phyloP scores from a whole-genome alignment of 495 filamentous ascomycete species.

The Hypoxylon fuscum region DNA sequence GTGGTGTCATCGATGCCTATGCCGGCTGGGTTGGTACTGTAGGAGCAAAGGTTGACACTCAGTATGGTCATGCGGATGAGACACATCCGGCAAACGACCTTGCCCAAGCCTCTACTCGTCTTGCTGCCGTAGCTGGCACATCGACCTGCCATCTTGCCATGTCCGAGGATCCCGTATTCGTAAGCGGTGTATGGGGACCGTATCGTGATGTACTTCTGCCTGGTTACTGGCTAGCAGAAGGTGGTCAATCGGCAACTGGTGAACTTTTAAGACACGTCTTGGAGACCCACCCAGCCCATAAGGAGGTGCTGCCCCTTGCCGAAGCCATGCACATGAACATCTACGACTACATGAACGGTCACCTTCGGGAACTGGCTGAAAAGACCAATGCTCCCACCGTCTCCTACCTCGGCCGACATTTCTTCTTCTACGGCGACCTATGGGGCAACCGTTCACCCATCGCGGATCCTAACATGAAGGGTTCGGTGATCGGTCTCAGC shows the following conservation, averaged over 20 bases:
- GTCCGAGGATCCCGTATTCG: conserved; percentile 90
- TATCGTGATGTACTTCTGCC: conserved; percentile 94
- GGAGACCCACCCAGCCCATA: conserved; percentile 90
- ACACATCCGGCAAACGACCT: conserved; percentile 76
- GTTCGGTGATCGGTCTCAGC: conserved; percentile 84
- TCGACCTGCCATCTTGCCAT: conserved; percentile 97
- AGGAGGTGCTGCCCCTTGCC: conserved; percentile 76
- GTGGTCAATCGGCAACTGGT: conserved; percentile 94
- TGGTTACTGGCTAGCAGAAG: conserved; percentile 94
- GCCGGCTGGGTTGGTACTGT: conserved; percentile 98
- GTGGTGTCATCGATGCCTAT: conserved; percentile 97
- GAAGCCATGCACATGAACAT: conserved; percentile 82
- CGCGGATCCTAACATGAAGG: conserved; percentile 90
- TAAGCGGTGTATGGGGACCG: conserved; percentile 94
- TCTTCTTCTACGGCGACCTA: conserved; percentile 99
- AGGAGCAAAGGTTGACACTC: conserved; percentile 87
- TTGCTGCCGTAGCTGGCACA: conserved; percentile 95
- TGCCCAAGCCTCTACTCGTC: conserved; percentile 88
- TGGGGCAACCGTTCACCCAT: conserved; percentile 96
- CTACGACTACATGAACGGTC: conserved; percentile 92
- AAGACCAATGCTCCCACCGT: conserved; percentile 75
- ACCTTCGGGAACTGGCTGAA: conserved; percentile 77
- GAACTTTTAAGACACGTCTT: conserved; percentile 93
- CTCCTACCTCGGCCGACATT: conserved; percentile 85
- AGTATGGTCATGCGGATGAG: conserved; percentile 65